Base-by-base conservation (phyloP, 2,329 filamentous ascomycete species). In the Botrytis fabae region DNA sequence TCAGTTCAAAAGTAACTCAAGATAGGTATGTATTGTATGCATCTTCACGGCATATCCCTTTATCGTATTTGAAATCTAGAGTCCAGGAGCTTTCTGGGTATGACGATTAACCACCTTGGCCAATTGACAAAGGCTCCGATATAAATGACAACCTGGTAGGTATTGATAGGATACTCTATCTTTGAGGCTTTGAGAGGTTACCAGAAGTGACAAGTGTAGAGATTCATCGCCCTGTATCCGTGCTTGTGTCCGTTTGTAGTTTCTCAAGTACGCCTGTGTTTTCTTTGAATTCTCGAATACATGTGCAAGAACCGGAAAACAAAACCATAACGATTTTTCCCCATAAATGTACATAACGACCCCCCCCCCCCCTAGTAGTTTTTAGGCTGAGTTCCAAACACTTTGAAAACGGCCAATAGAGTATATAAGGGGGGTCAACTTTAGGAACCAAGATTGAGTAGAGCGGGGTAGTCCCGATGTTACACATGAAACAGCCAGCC, bases 1-100 rank as follows among this genome's bases (percentile, higher is more conserved):
- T 51, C 35, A 65, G 28, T 35, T 35, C 61, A 25, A 65, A 48
- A 18, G 60, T 44, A 44, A 71, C 69, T 71, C 69, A 65, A 66
- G 69, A 71, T 66, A 66, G 46, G 38, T 48, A 57, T 71, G 44
- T 20, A 38, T 32, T 57, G n/a, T 32, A 9, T 57, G n/a, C 51
- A 57, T 57, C 54, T n/a, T 63, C 28, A 63, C 32, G 42, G 32
- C 42, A 70, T 46, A 40, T 46, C 48, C 38, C 44, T 63, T 70
- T 51, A 54, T 60, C 38, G 32, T 28, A 63, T 35, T 54, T 51
- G 22, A 22, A 44, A 42, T 59, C 48, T 54, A 57, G 38, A 59
- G 51, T 48, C n/a, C 38, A 54, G 46, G 38, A 65, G 28, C 60
- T 28, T 57, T 44, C 46, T 54, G 60, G 46, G 68, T 70, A 32